These are phyloP conservation scores for Helianthus tuberosus DNA, from an alignment of 129 eudicot genomes.

Conservation along the genomic window DNA sequence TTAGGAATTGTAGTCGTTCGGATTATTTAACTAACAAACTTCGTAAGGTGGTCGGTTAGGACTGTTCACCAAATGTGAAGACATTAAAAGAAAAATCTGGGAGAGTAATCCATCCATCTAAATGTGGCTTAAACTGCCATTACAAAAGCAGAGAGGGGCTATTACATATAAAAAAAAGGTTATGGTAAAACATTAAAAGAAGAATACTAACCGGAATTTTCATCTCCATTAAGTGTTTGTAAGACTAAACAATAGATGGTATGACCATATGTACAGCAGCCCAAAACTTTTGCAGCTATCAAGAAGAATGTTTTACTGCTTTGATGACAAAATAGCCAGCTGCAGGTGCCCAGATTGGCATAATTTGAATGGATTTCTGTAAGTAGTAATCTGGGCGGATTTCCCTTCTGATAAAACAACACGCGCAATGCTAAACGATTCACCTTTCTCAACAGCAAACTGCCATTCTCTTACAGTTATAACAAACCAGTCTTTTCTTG, in stretches of 20 bases:
- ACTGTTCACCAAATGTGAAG: too few species aligned
- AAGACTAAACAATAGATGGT: neutral
- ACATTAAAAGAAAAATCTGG: too few species aligned
- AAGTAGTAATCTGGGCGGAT: constrained; percentile 46
- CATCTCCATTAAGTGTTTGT: neutral
- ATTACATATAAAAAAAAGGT: too few species aligned
- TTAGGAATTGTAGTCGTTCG: too few species aligned
- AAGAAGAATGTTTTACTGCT: constrained; percentile 4
- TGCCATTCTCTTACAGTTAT: constrained; percentile 74
- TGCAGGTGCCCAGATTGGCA: constrained; percentile 61
- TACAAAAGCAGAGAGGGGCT: too few species aligned
- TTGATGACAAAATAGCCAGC: constrained; percentile 56
- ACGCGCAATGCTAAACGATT: constrained; percentile 66
- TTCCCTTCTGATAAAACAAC: constrained; percentile 46
- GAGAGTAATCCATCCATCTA: too few species aligned
- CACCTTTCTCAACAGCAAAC: constrained; percentile 71
- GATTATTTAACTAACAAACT: too few species aligned
- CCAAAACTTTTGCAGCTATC: neutral
- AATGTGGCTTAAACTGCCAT: too few species aligned
- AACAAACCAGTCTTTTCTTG: constrained; percentile 59
- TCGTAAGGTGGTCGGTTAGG: too few species aligned
- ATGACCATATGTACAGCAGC: constrained; percentile 5
- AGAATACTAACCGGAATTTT: too few species aligned
- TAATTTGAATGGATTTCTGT: constrained; percentile 57
- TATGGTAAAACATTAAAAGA: too few species aligned